A percentile compares a stretch with the other conserved stretches of the same genome.
phyloP scores from a whole-genome alignment of 805 yeast species.

The Pichia deserticola region DNA sequence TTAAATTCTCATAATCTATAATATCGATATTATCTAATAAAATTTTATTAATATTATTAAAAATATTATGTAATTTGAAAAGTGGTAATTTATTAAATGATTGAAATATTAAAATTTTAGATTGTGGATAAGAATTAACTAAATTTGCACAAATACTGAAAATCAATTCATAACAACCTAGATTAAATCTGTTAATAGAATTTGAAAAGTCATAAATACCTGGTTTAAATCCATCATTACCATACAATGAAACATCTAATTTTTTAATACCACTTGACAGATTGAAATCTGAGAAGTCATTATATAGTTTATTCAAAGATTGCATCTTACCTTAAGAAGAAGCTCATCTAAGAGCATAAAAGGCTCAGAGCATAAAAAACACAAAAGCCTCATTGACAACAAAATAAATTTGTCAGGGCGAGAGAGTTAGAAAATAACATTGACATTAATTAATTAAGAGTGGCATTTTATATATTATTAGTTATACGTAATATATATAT shows the following conservation, averaged over 20 bases:
- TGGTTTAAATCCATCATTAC: constrained; percentile 18
- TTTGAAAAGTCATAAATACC: constrained; percentile 24
- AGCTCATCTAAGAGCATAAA: too few relatives aligned
- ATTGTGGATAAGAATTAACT: too few relatives aligned
- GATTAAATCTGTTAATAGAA: constrained; percentile 18
- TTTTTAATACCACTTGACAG: constrained; percentile 14
- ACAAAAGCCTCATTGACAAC: too few relatives aligned
- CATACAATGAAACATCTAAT: constrained; percentile 15
- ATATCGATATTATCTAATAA: constrained; percentile 11
- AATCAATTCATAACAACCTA: constrained; percentile 24
- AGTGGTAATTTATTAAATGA: constrained; percentile 20
- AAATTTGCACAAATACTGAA: constrained; percentile 9
- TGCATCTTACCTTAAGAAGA: too few relatives aligned
- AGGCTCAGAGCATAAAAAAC: too few relatives aligned
- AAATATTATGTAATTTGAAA: constrained; percentile 15
- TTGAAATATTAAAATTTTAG: constrained; percentile 10
- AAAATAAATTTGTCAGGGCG: too few relatives aligned
- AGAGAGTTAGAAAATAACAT: too few relatives aligned
- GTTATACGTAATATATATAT: not conserved
- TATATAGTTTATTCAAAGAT: not conserved
- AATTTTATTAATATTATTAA: not conserved
- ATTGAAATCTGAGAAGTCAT: not conserved
- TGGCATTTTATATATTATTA: too few relatives aligned
- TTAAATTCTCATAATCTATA: constrained; percentile 13
- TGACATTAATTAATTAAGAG: too few relatives aligned